Conservation (phyloP, 164 flowering plant genomes). For the Vitis riparia region DNA sequence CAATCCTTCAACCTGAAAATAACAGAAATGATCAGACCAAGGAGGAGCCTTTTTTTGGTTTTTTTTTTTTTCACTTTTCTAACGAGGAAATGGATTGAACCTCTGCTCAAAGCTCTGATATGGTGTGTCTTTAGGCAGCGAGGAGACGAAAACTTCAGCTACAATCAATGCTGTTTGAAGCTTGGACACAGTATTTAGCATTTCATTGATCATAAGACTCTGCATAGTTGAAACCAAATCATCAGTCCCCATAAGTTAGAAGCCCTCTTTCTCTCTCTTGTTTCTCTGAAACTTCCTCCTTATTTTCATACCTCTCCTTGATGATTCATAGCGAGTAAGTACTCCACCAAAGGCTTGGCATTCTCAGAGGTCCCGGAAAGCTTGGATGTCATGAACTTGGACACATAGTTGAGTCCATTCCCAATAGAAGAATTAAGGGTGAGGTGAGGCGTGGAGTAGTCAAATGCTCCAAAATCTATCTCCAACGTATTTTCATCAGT, state of each 20-base stretch:
- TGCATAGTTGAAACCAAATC: slow-evolving; percentile 29
- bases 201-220: slow-evolving; percentile 79
- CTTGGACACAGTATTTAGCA: slow-evolving; percentile 52
- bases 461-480: slow-evolving; percentile 81
- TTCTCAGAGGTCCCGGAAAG: slow-evolving; percentile 29
- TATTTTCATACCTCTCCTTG: slow-evolving; percentile 62
- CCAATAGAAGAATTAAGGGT: slow-evolving; percentile 81
- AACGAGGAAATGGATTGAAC: slow-evolving; percentile 23
- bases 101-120: slow-evolving; percentile 63
- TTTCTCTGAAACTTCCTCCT: not conserved
- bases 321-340: slow-evolving; percentile 52
- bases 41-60: not conserved
- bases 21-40: not conserved
- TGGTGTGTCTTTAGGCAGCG: slow-evolving; percentile 61
- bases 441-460: slow-evolving; percentile 53
- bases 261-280: too few relatives aligned
- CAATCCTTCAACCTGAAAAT: slow-evolving; percentile 62
- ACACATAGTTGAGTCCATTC: slow-evolving; percentile 55
- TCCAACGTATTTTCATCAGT: slow-evolving; percentile 85
- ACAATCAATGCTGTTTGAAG: slow-evolving; percentile 64
- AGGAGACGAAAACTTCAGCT: slow-evolving; percentile 57
- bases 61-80: not conserved
- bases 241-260: too few relatives aligned
- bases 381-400: slow-evolving; percentile 65
- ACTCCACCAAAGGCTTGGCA: slow-evolving; percentile 60